These are phyloP conservation scores for Penicillium digitatum DNA, from an alignment of 2,329 filamentous ascomycete species.

Conservation along the genomic window DNA sequence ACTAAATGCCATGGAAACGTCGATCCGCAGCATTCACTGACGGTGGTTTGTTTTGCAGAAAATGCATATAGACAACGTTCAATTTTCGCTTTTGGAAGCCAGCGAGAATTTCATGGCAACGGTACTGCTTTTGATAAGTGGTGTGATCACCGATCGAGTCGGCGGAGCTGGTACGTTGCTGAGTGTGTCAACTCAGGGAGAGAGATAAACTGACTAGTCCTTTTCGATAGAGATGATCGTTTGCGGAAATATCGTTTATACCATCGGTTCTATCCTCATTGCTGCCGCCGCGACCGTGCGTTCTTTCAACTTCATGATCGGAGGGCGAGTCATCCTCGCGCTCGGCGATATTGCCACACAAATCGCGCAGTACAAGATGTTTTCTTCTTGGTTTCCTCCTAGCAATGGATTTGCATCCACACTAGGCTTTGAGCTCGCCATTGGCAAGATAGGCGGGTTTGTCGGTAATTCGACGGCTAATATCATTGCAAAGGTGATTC, in stretches of 20 bases:
- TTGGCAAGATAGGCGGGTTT: slow-evolving; percentile 60
- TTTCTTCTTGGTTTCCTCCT: slow-evolving; percentile 62
- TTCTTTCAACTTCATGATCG: slow-evolving; percentile 59
- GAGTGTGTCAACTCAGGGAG: not conserved
- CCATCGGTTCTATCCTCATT: slow-evolving; percentile 56
- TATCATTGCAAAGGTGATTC: slow-evolving; percentile 49
- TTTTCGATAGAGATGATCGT: slow-evolving; percentile 48
- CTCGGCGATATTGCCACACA: slow-evolving; percentile 63
- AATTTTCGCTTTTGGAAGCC: slow-evolving; percentile 57
- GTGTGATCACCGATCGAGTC: slow-evolving; percentile 55
- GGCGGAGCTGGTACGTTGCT: slow-evolving; percentile 51
- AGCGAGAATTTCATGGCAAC: slow-evolving; percentile 62
- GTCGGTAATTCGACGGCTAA: slow-evolving; percentile 60
- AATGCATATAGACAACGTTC: slow-evolving; percentile 57
- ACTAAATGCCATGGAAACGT: not conserved
- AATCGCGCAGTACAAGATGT: slow-evolving; percentile 62
- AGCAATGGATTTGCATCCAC: slow-evolving; percentile 61
- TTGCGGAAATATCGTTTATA: slow-evolving; percentile 60
- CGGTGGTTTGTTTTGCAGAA: slow-evolving; percentile 26
- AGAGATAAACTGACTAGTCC: not conserved
- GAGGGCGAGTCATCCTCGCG: slow-evolving; percentile 53
- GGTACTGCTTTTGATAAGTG: slow-evolving; percentile 52
- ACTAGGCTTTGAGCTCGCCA: slow-evolving; percentile 56
- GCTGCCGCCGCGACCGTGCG: slow-evolving; percentile 56
- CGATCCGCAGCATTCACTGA: not conserved